These are phyloP conservation scores for Pyrrhoderma noxium DNA, from an alignment of 1,284 basidiomycete species.

Conservation along the genomic window DNA sequence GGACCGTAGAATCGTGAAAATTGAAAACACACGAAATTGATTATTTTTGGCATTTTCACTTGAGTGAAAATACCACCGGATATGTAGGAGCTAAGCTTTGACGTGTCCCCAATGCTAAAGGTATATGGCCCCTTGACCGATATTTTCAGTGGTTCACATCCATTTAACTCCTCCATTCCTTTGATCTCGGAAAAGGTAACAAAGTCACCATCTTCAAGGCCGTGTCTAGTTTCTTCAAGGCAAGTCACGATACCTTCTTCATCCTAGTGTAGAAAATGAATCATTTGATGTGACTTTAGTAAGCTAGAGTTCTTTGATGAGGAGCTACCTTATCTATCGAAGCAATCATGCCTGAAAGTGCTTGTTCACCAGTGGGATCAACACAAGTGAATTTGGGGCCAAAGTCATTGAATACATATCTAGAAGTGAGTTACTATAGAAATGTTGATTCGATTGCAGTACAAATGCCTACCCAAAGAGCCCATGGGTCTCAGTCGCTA, in stretches of 20 bases:
- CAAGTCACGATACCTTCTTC: slow-evolving; percentile 91
- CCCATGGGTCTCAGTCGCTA: slow-evolving; percentile 87
- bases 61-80: slow-evolving; percentile 95
- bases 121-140: slow-evolving; percentile 96
- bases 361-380: slow-evolving; percentile 93
- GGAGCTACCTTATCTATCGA: slow-evolving; percentile 68
- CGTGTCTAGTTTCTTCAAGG: slow-evolving; percentile 95
- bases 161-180: slow-evolving; percentile 91
- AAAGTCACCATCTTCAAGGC: slow-evolving; percentile 96
- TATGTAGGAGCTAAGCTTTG: slow-evolving; percentile 72
- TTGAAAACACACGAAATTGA: slow-evolving; percentile 72
- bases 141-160: slow-evolving; percentile 86
- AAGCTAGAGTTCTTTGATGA: not conserved
- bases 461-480: slow-evolving; percentile 74
- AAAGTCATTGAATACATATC: slow-evolving; percentile 95
- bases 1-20: not conserved
- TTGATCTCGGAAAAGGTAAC: slow-evolving; percentile 98
- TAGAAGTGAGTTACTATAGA: slow-evolving; percentile 28
- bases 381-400: slow-evolving; percentile 91
- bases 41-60: slow-evolving; percentile 97
- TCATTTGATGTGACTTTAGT: slow-evolving; percentile 1
- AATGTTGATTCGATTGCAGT: slow-evolving; percentile 21
- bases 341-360: slow-evolving; percentile 92
- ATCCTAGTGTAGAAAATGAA: slow-evolving; percentile 40
- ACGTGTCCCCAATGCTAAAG: slow-evolving; percentile 90